These are phyloP conservation scores for Penicillium daleae DNA, from an alignment of 495 filamentous ascomycete species.

Conservation along the genomic window DNA sequence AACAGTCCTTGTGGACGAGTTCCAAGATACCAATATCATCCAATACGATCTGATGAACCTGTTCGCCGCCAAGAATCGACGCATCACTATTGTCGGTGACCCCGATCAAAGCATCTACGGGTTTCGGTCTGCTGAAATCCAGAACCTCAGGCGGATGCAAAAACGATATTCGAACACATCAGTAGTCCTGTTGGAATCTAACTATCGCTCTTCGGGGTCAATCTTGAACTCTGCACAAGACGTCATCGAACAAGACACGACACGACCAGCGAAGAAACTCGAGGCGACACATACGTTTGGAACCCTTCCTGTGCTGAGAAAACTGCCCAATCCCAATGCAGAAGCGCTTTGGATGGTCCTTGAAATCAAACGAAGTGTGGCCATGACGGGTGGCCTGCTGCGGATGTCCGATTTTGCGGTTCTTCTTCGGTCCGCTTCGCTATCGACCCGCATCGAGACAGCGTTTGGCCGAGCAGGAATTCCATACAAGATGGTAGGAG, in stretches of 20 bases:
- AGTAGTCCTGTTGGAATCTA: constrained; percentile 87
- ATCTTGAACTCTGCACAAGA: constrained; percentile 81
- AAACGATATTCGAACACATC: constrained; percentile 75
- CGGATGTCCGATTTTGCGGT: constrained; percentile 82
- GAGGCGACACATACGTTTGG: constrained; percentile 81
- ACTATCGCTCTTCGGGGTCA: constrained; percentile 91
- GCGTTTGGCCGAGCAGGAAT: constrained; percentile 85
- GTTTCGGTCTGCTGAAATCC: constrained; percentile 94
- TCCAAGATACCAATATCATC: constrained; percentile 94
- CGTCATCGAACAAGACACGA: constrained; percentile 90
- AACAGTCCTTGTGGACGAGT: constrained; percentile 94
- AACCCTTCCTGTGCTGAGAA: constrained; percentile 81
- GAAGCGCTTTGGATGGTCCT: constrained; percentile 90
- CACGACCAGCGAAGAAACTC: constrained; percentile 76
- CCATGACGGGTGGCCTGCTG: constrained; percentile 73
- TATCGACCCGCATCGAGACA: constrained; percentile 84
- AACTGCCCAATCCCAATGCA: constrained; percentile 66
- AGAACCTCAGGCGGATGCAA: constrained; percentile 82
- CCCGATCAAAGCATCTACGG: constrained; percentile 99
- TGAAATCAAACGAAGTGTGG: constrained; percentile 74
- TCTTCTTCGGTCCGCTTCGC: constrained; percentile 77
- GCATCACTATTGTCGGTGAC: constrained; percentile 94
- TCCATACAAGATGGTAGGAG: constrained; percentile 93
- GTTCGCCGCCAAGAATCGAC: constrained; percentile 70
- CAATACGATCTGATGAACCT: constrained; percentile 96